Conservation (phyloP, 306 rosid species). For the Alnus rubra region DNA sequence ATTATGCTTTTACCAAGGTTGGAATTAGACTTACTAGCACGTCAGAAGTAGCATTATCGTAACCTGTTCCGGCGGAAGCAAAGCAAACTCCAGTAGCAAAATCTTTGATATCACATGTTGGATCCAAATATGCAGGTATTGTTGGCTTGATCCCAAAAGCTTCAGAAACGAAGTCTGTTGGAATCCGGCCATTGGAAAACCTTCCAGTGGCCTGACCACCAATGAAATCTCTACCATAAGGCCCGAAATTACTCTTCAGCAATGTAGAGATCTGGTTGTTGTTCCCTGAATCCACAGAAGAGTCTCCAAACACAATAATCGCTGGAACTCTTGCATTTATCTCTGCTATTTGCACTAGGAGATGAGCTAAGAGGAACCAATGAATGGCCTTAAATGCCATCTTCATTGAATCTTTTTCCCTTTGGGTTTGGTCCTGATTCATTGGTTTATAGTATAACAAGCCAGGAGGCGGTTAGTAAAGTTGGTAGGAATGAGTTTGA, state of each 20-base stretch:
- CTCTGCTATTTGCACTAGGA: slow-evolving; percentile 19
- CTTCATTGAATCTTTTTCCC: neutral
- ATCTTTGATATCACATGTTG: slow-evolving; percentile 35
- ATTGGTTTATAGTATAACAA: slow-evolving; percentile 7
- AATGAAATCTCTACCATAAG: slow-evolving; percentile 52
- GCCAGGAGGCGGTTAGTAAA: slow-evolving; percentile 7
- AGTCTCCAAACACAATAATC: slow-evolving; percentile 61
- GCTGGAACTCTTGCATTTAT: slow-evolving; percentile 39
- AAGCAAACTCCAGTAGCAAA: slow-evolving; percentile 62
- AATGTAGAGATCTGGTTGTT: slow-evolving; percentile 51
- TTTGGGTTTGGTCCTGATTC: neutral
- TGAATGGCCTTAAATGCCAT: slow-evolving; percentile 11
- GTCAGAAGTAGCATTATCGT: slow-evolving; percentile 54
- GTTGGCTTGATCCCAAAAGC: slow-evolving; percentile 49
- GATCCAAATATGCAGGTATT: slow-evolving; percentile 62
- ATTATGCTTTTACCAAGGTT: neutral
- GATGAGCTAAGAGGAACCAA: slow-evolving; percentile 21
- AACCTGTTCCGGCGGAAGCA: slow-evolving; percentile 73
- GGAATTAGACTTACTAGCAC: slow-evolving; percentile 45
- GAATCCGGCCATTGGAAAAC: slow-evolving; percentile 53
- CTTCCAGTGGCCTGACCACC: slow-evolving; percentile 52
- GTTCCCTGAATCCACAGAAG: slow-evolving; percentile 67
- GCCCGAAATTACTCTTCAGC: slow-evolving; percentile 51
- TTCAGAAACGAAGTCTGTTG: slow-evolving; percentile 57
- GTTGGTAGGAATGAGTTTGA: slow-evolving; percentile 3